These are phyloP conservation scores for Aureobasidium leucospermi DNA, from an alignment of 2,329 filamentous ascomycete species.

Conservation along the genomic window DNA sequence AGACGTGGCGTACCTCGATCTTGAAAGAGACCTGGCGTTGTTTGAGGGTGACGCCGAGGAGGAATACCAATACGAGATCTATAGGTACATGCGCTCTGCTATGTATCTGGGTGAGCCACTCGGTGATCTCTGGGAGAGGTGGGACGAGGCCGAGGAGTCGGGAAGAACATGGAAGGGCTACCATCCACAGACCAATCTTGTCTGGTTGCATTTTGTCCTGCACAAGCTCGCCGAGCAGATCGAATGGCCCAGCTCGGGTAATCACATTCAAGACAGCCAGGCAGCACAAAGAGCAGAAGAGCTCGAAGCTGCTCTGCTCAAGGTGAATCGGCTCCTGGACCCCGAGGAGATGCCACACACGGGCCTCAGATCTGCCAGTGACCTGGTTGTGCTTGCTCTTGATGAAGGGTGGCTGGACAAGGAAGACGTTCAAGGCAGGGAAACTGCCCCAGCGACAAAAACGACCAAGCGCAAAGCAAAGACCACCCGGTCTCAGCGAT, in stretches of 20 bases:
- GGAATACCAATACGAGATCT: conserved; percentile 51
- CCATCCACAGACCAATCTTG: conserved; percentile 53
- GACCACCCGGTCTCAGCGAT: conserved; percentile 5
- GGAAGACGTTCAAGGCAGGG: conserved; percentile 27
- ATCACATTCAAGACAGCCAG: not conserved
- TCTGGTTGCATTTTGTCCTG: conserved; percentile 57
- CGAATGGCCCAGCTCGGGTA: conserved; percentile 13
- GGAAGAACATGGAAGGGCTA: conserved; percentile 44
- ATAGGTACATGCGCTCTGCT: conserved; percentile 44
- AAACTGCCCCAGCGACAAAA: not conserved
- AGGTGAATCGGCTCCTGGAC: conserved; percentile 32
- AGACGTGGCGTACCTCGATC: conserved; percentile 39
- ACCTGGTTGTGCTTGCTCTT: conserved; percentile 26
- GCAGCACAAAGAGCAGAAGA: conserved; percentile 27
- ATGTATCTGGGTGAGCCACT: conserved; percentile 35
- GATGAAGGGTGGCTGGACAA: conserved; percentile 29
- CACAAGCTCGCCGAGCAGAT: conserved; percentile 43
- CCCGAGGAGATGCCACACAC: conserved; percentile 26
- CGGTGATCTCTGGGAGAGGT: conserved; percentile 28
- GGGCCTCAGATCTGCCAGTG: conserved; percentile 15
- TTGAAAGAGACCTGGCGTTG: conserved; percentile 35
- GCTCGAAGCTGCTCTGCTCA: conserved; percentile 31
- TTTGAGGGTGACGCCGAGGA: conserved; percentile 40
- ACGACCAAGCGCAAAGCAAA: conserved; percentile 12
- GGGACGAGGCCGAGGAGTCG: conserved; percentile 17